Evolutionary conservation across 2,329 filamentous ascomycete species (phyloP).

Genomic region (Pseudogymnoascus sp.): DNA sequence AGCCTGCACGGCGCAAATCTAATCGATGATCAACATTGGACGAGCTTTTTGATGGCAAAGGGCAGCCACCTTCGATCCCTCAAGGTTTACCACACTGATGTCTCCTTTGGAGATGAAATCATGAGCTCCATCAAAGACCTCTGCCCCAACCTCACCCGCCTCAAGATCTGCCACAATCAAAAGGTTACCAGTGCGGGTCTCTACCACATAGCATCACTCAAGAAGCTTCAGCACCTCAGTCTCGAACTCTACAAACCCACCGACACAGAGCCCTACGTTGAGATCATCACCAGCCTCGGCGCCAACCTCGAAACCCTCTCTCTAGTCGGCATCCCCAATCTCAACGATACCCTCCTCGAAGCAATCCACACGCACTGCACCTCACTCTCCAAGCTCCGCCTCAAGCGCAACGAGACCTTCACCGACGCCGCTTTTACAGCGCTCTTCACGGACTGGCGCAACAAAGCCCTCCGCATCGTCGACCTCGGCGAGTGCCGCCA

Average conservation of each 20-base stretch:
- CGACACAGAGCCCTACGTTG: conserved; percentile 48
- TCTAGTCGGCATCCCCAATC: conserved; percentile 57
- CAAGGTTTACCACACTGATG: conserved; percentile 78
- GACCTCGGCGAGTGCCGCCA: conserved; percentile 74
- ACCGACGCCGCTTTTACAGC: conserved; percentile 65
- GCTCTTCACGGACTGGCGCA: conserved; percentile 70
- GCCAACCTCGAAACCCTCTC: conserved; percentile 66
- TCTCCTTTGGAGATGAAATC: conserved; percentile 66
- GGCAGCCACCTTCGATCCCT: conserved; percentile 59
- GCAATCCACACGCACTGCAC: conserved; percentile 63
- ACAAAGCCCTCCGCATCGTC: conserved; percentile 59
- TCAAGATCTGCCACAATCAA: conserved; percentile 79
- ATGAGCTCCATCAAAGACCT: conserved; percentile 51
- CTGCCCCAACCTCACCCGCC: conserved; percentile 60
- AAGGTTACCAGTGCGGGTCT: conserved; percentile 60
- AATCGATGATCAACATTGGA: conserved; percentile 69
- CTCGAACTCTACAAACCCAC: conserved; percentile 55
- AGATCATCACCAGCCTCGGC: conserved; percentile 56
- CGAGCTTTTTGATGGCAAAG: conserved; percentile 55
- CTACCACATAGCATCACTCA: conserved; percentile 52
- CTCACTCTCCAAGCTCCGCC: conserved; percentile 65
- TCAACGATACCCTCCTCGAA: conserved; percentile 62
- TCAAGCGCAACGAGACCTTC: conserved; percentile 67
- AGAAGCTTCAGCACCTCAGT: conserved; percentile 64
- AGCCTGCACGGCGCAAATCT: conserved; percentile 81